phyloP scores from a whole-genome alignment of 441 rosid genomes.

The Corymbia citriodora region DNA sequence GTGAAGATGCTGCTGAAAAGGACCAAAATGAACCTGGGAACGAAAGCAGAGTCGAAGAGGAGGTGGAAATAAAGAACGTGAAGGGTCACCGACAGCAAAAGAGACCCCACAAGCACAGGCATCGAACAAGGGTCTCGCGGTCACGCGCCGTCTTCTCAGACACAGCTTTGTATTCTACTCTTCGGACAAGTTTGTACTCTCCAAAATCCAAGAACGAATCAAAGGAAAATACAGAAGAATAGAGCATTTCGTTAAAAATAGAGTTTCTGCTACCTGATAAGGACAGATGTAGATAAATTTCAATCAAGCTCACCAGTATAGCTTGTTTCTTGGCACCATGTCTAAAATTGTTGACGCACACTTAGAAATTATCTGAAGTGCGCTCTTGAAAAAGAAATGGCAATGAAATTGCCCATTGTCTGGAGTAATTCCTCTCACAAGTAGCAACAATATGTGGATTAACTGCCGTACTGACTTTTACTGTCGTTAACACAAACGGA shows the following conservation, averaged over 20 bases:
- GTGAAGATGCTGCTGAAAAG: background rate
- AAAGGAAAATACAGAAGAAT: background rate
- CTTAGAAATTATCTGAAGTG: background rate
- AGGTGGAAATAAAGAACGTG: background rate
- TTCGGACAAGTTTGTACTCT: conserved; percentile 1
- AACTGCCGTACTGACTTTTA: background rate
- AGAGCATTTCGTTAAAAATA: background rate
- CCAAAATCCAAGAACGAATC: background rate
- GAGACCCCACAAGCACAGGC: background rate
- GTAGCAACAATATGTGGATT: background rate
- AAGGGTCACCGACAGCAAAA: background rate
- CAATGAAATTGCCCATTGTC: background rate
- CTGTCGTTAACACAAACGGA: background rate
- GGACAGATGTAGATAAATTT: background rate
- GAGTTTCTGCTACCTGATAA: background rate
- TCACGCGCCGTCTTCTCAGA: conserved; percentile 5
- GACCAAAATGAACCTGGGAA: background rate
- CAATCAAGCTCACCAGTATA: background rate
- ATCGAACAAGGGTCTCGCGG: background rate
- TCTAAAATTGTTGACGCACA: background rate
- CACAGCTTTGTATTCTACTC: background rate
- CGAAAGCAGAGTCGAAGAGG: background rate
- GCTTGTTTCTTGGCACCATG: background rate
- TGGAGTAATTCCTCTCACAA: background rate
- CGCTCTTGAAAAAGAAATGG: background rate